Percentiles rank a stretch among this genome's conserved stretches.
phyloP scores from a whole-genome alignment of 2,329 filamentous ascomycete genomes.

The Didymella pomorum region DNA sequence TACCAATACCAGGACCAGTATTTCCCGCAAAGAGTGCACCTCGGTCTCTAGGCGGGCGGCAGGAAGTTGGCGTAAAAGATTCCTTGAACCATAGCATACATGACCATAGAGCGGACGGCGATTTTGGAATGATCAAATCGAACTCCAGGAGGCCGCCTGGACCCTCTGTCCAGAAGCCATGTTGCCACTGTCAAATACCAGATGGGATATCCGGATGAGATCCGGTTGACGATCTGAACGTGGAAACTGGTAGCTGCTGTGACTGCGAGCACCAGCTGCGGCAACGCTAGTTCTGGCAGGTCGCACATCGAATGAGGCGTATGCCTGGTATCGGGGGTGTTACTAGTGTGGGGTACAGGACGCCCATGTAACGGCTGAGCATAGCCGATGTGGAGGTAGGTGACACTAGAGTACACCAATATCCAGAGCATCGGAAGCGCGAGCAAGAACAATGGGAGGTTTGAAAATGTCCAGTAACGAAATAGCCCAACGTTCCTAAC shows the following conservation, averaged over 20 bases:
- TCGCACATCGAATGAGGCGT: conserved; percentile 15
- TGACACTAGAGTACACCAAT: conserved; percentile 65
- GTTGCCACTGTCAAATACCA: conserved; percentile 85
- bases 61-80: conserved; percentile 88
- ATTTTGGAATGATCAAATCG: conserved; percentile 21
- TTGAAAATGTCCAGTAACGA: conserved; percentile 86
- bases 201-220: conserved; percentile 86
- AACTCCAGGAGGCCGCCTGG: background rate
- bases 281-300: conserved; percentile 65
- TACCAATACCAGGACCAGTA: background rate
- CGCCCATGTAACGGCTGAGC: conserved; percentile 43
- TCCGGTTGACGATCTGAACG: conserved; percentile 89
- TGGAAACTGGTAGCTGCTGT: conserved; percentile 84
- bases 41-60: conserved; percentile 70
- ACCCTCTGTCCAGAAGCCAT: conserved; percentile 27
- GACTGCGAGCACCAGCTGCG: conserved; percentile 75
- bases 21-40: background rate
- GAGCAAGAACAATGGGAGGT: conserved; percentile 86
- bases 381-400: conserved; percentile 54
- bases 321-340: conserved; percentile 17
- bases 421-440: conserved; percentile 79
- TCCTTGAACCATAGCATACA: conserved; percentile 85
- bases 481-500: conserved; percentile 85
- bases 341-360: conserved; percentile 27
- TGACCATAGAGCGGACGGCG: conserved; percentile 65